A percentile compares a stretch with the other conserved stretches of the same genome.
Evolutionary conservation across 129 eudicot genomes (phyloP).

Genomic region (Lactuca sativa): DNA sequence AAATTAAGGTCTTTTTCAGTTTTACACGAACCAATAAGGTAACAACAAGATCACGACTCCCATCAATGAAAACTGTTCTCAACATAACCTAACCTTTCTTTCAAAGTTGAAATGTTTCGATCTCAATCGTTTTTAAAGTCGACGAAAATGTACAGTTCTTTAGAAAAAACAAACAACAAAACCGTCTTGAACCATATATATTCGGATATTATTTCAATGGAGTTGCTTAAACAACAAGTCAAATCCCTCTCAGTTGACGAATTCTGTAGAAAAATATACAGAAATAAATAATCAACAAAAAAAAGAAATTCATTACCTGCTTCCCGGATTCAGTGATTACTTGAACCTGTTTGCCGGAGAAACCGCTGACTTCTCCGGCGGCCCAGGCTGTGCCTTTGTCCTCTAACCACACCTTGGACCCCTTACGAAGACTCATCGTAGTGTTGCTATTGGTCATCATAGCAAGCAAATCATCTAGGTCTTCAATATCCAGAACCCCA

Average conservation of each 20-base stretch:
- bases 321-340: slow-evolving; percentile 46
- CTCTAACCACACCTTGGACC: slow-evolving; percentile 85
- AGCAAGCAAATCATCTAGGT: slow-evolving; percentile 17
- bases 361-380: slow-evolving; percentile 73
- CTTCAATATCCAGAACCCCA: slow-evolving; percentile 26
- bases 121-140: background rate
- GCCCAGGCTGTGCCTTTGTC: slow-evolving; percentile 78
- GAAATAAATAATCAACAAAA: background rate
- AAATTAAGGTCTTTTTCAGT: background rate
- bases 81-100: background rate
- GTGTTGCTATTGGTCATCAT: slow-evolving; percentile 23
- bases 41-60: background rate
- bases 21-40: background rate
- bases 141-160: background rate
- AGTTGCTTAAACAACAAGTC: slow-evolving; percentile 33
- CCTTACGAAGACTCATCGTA: slow-evolving; percentile 72
- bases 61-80: background rate
- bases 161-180: background rate
- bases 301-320: slow-evolving; percentile 26
- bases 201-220: slow-evolving; percentile 1
- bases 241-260: slow-evolving; percentile 5
- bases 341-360: slow-evolving; percentile 69
- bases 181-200: background rate
- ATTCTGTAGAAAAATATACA: background rate
- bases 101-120: background rate